phyloP scores from a whole-genome alignment of 1,284 basidiomycete genomes.

The Psilocybe mexicana region DNA sequence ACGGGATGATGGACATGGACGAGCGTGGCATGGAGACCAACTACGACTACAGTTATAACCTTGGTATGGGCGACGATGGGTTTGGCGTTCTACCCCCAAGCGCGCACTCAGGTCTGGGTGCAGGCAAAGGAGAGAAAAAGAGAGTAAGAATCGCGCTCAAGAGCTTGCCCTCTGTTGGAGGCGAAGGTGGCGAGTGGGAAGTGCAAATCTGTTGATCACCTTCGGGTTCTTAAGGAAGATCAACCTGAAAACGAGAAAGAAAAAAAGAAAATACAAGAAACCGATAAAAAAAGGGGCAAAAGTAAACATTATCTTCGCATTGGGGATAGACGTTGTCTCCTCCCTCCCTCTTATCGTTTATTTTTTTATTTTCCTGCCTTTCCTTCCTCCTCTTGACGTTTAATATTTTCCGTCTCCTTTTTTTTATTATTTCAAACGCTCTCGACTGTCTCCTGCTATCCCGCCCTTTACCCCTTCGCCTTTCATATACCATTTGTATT shows the following conservation, averaged over 20 bases:
- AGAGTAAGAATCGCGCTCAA: constrained; percentile 66
- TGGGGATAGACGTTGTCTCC: no score
- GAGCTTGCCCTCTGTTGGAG: constrained; percentile 57
- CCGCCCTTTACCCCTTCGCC: no score
- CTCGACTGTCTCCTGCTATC: no score
- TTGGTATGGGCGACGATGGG: not conserved
- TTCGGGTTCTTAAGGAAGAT: not conserved
- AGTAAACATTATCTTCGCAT: no score
- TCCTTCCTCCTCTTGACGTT: no score
- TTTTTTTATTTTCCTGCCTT: no score
- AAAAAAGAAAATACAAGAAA: not conserved
- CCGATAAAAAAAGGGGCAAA: not conserved
- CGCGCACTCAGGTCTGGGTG: constrained; percentile 41
- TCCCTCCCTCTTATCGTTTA: no score
- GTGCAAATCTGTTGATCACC: constrained; percentile 57
- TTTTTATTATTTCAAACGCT: no score
- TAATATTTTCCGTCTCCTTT: no score
- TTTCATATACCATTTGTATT: no score
- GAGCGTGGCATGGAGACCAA: not conserved
- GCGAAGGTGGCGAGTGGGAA: constrained; percentile 73
- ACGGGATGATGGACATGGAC: constrained; percentile 19
- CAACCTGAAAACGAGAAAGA: not conserved
- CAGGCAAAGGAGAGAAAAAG: constrained; percentile 41
- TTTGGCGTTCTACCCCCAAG: not conserved
- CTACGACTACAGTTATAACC: no score